Conservation (phyloP, 2,329 filamentous ascomycete genomes). For the Blastomyces emzantsi region DNA sequence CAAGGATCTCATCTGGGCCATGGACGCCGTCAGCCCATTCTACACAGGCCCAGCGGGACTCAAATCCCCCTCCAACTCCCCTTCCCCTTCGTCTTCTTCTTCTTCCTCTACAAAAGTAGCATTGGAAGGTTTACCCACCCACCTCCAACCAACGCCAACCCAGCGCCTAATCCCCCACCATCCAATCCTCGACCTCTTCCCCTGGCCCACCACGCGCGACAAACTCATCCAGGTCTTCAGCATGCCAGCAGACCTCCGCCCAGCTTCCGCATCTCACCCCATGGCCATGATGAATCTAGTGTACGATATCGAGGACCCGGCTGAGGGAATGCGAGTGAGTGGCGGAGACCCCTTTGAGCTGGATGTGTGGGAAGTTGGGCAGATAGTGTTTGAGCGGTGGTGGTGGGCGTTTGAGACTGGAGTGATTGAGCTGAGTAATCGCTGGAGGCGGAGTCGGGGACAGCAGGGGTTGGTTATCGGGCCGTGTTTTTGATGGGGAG, state of each 20-base stretch:
- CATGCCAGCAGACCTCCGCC: conserved; percentile 42
- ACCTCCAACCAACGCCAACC: conserved; percentile 44
- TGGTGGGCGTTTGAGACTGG: conserved; percentile 51
- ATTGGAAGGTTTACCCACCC: conserved; percentile 33
- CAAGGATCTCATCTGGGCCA: conserved; percentile 38
- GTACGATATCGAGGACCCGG: conserved; percentile 49
- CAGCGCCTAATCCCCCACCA: conserved; percentile 48
- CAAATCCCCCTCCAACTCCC: background rate
- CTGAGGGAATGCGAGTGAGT: conserved; percentile 46
- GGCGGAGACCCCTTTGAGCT: conserved; percentile 43
- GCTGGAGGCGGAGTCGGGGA: conserved; percentile 42
- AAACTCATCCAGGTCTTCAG: conserved; percentile 45
- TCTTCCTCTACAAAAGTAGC: conserved; percentile 14
- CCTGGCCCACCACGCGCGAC: conserved; percentile 49
- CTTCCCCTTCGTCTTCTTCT: conserved; percentile 15
- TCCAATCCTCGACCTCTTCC: conserved; percentile 49
- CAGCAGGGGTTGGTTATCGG: conserved; percentile 20
- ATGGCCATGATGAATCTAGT: conserved; percentile 45
- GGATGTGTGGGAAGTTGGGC: conserved; percentile 49
- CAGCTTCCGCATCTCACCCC: conserved; percentile 39
- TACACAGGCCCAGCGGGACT: conserved; percentile 16
- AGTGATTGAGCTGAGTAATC: conserved; percentile 48
- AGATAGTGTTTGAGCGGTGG: conserved; percentile 51
- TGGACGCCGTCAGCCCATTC: conserved; percentile 43
- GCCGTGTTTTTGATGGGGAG: background rate